Evolutionary conservation across 345 rosid species (phyloP), one percentile per base, ranked within the genome.

Genomic region (Hibiscus tridactylites): DNA sequence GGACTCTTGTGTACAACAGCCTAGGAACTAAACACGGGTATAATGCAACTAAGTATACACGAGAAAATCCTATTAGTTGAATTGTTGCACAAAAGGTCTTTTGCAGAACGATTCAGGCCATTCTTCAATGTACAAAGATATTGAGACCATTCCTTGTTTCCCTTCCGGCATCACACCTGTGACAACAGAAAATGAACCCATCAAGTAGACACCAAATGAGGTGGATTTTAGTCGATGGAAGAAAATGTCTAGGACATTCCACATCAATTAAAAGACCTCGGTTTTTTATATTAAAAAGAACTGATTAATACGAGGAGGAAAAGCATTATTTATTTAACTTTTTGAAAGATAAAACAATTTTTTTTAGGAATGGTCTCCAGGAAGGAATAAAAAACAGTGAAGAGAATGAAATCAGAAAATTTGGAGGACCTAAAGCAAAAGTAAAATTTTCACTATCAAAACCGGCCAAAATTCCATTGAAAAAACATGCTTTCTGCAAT

Each of bases 81-180:
- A 63, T 73, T 74, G 80, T 68, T 76, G 85, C 73, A 73, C 71
- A 77, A 13, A 72, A 76, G 72, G 79, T 73, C 79, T 76, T 80
- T 76, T 78, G 81, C 84, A 79, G 81, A 76, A 77, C 74, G 58
- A 81, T 76, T 66, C 76, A 68, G 63, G 74, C 77, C 78, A 81
- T 64, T 77, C 85, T 64, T 87, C 88, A 82, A 78, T 79, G 86
- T 44, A 86, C 94, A 88, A 77, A 82, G 80, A 86, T 54, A 84
- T 84, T 82, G 79, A 81, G 80, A 78, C 71, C 84, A 85, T 79
- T 84, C 79, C 90, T 71, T 79, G 89, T 83, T 83, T 87, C 84
- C 75, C 84, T 84, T 78, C 85, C 90, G 44, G 85, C 85, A 72
- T 59, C 13, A 72, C 78, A 87, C 97, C 97, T 91, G 97, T 75